Conservation (phyloP, 306 rosid species). For the Coriaria nepalensis region DNA sequence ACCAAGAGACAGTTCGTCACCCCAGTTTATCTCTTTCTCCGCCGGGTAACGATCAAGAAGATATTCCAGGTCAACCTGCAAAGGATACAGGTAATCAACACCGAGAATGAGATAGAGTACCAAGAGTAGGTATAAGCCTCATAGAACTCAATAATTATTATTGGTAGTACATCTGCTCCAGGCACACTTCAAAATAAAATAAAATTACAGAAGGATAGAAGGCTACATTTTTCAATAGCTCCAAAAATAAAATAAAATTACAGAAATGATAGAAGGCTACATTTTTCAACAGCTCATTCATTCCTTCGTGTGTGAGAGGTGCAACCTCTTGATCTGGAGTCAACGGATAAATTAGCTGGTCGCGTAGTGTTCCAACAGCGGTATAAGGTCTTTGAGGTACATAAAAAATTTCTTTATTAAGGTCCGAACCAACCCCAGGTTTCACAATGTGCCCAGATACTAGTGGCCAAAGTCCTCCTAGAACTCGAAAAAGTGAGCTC, state of each 20-base stretch:
- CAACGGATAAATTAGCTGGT: conserved; percentile 92
- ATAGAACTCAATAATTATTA: too few species aligned
- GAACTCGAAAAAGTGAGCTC: conserved; percentile 96
- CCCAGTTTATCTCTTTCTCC: conserved; percentile 92
- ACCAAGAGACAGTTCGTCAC: conserved; percentile 91
- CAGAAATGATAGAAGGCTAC: conserved; percentile 22
- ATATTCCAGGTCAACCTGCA: conserved; percentile 95
- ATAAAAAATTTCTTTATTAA: conserved; percentile 93
- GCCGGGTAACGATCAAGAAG: conserved; percentile 79
- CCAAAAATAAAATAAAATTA: not conserved
- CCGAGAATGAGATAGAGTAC: too few species aligned
- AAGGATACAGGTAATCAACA: conserved; percentile 10
- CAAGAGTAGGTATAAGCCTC: too few species aligned
- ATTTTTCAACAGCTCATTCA: conserved; percentile 81
- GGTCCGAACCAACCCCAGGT: conserved; percentile 96
- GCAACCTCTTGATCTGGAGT: conserved; percentile 63
- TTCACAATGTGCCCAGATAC: conserved; percentile 87
- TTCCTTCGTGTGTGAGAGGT: conserved; percentile 65
- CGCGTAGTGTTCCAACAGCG: conserved; percentile 96
- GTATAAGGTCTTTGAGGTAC: conserved; percentile 99
- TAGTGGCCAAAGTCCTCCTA: conserved; percentile 98
- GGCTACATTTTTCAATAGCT: conserved; percentile 10
- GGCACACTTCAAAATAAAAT: not conserved
- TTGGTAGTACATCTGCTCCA: too few species aligned
- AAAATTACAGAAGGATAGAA: conserved; percentile 4